These are phyloP conservation scores for Zymoseptoria tritici DNA, from an alignment of 2,329 filamentous ascomycete species.

Conservation along the genomic window DNA sequence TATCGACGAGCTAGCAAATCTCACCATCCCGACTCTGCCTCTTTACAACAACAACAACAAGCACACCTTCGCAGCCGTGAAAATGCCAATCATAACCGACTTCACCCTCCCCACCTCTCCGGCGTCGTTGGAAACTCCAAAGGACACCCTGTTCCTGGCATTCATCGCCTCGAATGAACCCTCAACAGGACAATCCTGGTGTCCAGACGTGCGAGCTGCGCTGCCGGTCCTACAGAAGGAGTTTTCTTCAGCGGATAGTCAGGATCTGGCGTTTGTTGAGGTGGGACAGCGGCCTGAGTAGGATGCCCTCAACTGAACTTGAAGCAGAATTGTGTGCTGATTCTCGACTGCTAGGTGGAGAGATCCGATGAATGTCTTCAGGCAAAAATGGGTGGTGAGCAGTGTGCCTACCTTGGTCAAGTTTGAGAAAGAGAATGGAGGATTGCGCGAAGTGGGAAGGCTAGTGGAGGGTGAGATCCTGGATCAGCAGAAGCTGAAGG, in stretches of 20 bases:
- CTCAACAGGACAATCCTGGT: constrained; percentile 12
- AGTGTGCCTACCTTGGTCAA: constrained; percentile 13
- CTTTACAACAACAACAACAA: neutral
- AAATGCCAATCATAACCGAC: constrained; percentile 9
- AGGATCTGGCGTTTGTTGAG: constrained; percentile 13
- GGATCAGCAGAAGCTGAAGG: constrained; percentile 7
- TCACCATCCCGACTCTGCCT: neutral
- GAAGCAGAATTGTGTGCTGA: neutral
- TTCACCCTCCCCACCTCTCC: constrained; percentile 3
- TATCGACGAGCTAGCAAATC: neutral
- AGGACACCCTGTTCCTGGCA: constrained; percentile 12
- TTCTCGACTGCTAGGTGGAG: constrained; percentile 9
- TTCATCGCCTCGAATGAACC: constrained; percentile 17
- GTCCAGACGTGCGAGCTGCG: constrained; percentile 15
- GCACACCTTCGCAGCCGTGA: neutral
- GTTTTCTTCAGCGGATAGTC: constrained; percentile 8
- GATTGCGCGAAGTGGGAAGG: constrained; percentile 10
- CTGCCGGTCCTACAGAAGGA: constrained; percentile 10
- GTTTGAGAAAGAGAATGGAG: constrained; percentile 6
- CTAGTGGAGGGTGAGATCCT: constrained; percentile 17
- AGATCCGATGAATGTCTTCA: constrained; percentile 8
- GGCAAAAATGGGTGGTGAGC: constrained; percentile 7
- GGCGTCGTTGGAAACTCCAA: neutral
- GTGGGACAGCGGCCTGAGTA: constrained; percentile 17
- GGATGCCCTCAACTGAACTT: neutral